Evolutionary conservation across 2,329 filamentous ascomycete genomes (phyloP).

Genomic region (Hortaea werneckii): DNA sequence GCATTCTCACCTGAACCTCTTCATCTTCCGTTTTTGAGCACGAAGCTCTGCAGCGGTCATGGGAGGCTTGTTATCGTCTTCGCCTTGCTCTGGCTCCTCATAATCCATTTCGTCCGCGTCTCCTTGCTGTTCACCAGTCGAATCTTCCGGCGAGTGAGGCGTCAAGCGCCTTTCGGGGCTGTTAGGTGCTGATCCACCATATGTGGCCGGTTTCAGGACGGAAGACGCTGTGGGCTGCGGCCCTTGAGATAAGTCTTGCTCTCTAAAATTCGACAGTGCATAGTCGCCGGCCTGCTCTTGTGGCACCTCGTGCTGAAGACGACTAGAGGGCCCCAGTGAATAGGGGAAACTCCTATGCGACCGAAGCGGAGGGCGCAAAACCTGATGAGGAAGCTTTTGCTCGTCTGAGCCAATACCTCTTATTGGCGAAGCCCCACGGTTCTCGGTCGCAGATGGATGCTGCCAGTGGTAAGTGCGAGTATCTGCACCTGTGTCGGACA

Average conservation of each 20-base stretch:
- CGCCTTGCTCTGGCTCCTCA: conserved; percentile 20
- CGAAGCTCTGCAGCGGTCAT: conserved; percentile 40
- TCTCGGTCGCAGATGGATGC: conserved; percentile 11
- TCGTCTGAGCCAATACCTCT: no score
- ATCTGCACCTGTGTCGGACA: conserved; percentile 38
- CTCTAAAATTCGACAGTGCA: conserved; percentile 10
- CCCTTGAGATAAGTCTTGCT: conserved; percentile 6
- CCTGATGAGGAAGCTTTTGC: no score
- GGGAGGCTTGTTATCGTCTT: conserved; percentile 19
- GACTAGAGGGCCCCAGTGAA: conserved; percentile 25
- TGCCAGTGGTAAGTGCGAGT: conserved; percentile 36
- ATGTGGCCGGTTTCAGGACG: conserved; percentile 16
- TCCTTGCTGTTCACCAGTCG: conserved; percentile 27
- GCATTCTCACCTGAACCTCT: conserved; percentile 60
- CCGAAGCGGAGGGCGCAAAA: conserved; percentile 27
- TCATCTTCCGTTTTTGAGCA: conserved; percentile 49
- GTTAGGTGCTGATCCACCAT: conserved; percentile 34
- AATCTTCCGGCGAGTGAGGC: conserved; percentile 33
- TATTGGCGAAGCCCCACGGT: no score
- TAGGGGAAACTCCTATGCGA: conserved; percentile 37
- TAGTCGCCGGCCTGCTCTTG: conserved; percentile 2
- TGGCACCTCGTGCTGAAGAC: conserved; percentile 4
- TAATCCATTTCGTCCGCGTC: conserved; percentile 30
- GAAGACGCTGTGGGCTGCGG: conserved; percentile 6
- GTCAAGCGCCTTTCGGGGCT: conserved; percentile 37